Evolutionary conservation across 2,329 filamentous ascomycete genomes (phyloP).

Genomic region (Alternaria sp.): DNA sequence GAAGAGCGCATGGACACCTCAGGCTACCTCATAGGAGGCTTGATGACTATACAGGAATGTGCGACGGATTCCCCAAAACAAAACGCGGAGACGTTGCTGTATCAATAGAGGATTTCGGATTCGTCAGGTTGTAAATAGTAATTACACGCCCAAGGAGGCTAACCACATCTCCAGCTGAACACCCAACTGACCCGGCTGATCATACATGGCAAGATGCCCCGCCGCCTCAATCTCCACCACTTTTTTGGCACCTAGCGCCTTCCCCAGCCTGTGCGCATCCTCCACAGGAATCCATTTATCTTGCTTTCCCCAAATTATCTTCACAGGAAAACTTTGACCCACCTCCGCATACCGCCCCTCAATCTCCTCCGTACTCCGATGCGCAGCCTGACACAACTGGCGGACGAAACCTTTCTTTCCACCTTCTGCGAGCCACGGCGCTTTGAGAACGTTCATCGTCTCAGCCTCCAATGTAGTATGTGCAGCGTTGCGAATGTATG

Average conservation of each 20-base stretch:
- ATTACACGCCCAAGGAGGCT: not conserved
- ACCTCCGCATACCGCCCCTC: conserved; percentile 24
- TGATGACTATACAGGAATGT: not conserved
- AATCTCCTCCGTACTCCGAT: conserved; percentile 21
- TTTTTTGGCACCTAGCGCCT: conserved; percentile 18
- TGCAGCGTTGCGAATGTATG: conserved; percentile 26
- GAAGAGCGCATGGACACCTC: conserved; percentile 16
- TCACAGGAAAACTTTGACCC: conserved; percentile 16
- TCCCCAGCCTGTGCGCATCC: conserved; percentile 17
- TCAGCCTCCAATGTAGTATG: conserved; percentile 6
- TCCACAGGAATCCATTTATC: conserved; percentile 24
- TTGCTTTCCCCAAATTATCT: conserved; percentile 27
- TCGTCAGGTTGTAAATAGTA: not conserved
- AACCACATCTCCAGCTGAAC: conserved; percentile 25
- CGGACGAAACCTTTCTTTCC: conserved; percentile 25
- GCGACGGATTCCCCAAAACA: not conserved
- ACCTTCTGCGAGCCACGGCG: conserved; percentile 19
- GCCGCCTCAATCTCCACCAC: conserved; percentile 18
- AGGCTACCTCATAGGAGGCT: not conserved
- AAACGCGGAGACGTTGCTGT: not conserved
- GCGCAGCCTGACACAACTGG: conserved; percentile 28
- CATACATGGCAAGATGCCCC: conserved; percentile 27
- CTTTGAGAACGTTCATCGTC: conserved; percentile 17
- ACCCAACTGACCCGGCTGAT: conserved; percentile 22
- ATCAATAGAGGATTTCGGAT: not conserved